phyloP scores from a whole-genome alignment of 768 basidiomycete genomes.

The Tulasnella sp. region DNA sequence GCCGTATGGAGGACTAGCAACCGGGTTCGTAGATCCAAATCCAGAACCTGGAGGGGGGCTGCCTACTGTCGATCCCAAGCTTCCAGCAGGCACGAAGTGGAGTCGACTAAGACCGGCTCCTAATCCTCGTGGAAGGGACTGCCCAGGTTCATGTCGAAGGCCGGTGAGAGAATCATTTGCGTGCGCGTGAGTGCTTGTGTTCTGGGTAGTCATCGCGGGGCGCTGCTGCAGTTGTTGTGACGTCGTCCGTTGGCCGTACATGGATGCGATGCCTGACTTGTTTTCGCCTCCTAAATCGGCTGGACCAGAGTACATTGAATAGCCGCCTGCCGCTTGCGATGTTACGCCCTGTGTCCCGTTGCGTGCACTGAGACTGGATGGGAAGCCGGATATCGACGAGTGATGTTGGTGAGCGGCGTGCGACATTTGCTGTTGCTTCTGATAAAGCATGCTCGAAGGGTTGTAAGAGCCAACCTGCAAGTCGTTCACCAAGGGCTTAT shows the following conservation, averaged over 20 bases:
- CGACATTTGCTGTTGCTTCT: slow-evolving; percentile 17
- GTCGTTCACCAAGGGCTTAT: slow-evolving; percentile 4
- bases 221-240: slow-evolving; percentile 16
- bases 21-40: neutral
- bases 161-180: slow-evolving; percentile 17
- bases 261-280: slow-evolving; percentile 59
- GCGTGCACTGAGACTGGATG: neutral
- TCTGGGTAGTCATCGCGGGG: slow-evolving; percentile 32
- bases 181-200: slow-evolving; percentile 33
- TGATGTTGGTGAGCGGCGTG: slow-evolving; percentile 20
- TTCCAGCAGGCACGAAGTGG: slow-evolving; percentile 43
- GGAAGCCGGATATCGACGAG: slow-evolving; percentile 20
- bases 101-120: slow-evolving; percentile 88
- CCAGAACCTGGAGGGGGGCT: slow-evolving; percentile 24
- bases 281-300: slow-evolving; percentile 1
- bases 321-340: neutral
- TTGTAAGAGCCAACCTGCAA: slow-evolving; percentile 25
- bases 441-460: slow-evolving; percentile 12
- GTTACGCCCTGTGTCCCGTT: neutral
- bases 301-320: slow-evolving; percentile 23
- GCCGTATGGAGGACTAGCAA: slow-evolving; percentile 21
- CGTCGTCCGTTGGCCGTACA: slow-evolving; percentile 36
- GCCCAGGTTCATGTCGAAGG: slow-evolving; percentile 74
- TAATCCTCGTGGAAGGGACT: slow-evolving; percentile 85
- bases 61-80: slow-evolving; percentile 18